Percentiles rank a stretch among this genome's conserved stretches.
Evolutionary conservation across 2,329 filamentous ascomycete species (phyloP).

Genomic region (Ascochyta fabae): DNA sequence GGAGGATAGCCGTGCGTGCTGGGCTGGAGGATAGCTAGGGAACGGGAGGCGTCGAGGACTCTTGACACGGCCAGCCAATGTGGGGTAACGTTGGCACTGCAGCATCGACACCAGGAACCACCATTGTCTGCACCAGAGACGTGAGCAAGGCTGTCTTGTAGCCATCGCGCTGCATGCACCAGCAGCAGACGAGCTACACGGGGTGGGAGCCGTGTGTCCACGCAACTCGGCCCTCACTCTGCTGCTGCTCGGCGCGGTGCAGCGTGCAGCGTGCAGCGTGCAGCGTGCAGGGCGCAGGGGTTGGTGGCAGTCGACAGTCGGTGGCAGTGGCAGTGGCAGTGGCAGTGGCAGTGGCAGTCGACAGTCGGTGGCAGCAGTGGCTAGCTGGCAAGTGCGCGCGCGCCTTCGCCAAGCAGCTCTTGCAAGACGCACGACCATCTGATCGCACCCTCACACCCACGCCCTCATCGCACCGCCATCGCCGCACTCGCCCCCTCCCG

Average conservation of each 20-base stretch:
- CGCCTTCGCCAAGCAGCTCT: slow-evolving; percentile 4
- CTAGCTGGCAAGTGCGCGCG: slow-evolving; percentile 16
- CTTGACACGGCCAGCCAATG: not conserved
- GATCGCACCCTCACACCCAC: slow-evolving; percentile 25
- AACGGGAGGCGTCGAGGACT: not conserved
- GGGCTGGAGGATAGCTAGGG: not conserved
- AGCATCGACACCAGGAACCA: slow-evolving; percentile 1
- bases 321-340: too few species aligned
- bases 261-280: not conserved
- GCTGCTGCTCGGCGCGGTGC: not conserved
- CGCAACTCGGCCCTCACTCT: too few species aligned
- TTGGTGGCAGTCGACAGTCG: not conserved
- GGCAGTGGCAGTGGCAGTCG: too few species aligned
- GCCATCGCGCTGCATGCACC: not conserved
- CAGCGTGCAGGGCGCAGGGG: not conserved
- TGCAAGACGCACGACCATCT: slow-evolving; percentile 20
- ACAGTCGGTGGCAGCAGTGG: not conserved
- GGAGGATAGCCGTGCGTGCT: not conserved
- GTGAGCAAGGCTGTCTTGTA: not conserved
- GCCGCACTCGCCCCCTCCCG: slow-evolving; percentile 22
- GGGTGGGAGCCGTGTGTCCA: too few species aligned
- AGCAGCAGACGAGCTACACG: too few species aligned
- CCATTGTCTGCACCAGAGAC: not conserved
- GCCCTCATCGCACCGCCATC: slow-evolving; percentile 26
- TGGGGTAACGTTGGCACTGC: slow-evolving; percentile 17